Percentiles rank a stretch among this genome's conserved stretches.
phyloP scores from a whole-genome alignment of 805 yeast genomes.

The Kuraishia capsulata region DNA sequence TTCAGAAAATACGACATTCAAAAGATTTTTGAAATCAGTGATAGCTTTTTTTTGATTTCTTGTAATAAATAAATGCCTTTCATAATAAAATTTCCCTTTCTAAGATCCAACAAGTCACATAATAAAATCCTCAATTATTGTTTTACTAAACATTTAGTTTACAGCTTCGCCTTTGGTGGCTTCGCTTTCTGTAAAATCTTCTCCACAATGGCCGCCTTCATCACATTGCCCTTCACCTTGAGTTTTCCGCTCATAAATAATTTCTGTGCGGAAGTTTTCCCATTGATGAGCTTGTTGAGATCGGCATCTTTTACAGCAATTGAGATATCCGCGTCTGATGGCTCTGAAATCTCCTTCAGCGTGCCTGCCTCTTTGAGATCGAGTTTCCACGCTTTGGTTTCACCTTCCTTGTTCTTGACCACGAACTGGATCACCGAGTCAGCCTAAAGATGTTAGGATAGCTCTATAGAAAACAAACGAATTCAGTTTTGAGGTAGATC shows the following conservation, averaged over 20 bases:
- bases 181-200: slow-evolving; percentile 48
- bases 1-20: too few relatives aligned
- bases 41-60: too few relatives aligned
- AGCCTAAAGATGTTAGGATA: slow-evolving; percentile 26
- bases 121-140: too few relatives aligned
- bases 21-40: too few relatives aligned
- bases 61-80: too few relatives aligned
- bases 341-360: slow-evolving; percentile 23
- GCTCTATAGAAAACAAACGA: too few relatives aligned
- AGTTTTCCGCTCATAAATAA: slow-evolving; percentile 78
- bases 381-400: slow-evolving; percentile 54
- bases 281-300: slow-evolving; percentile 61
- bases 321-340: slow-evolving; percentile 52
- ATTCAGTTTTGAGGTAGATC: too few relatives aligned
- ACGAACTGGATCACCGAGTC: slow-evolving; percentile 59
- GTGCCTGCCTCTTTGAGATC: slow-evolving; percentile 57
- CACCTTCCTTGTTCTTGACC: slow-evolving; percentile 52
- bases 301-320: slow-evolving; percentile 59
- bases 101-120: too few relatives aligned
- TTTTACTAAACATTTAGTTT: too few relatives aligned
- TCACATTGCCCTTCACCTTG: slow-evolving; percentile 83
- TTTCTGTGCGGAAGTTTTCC: slow-evolving; percentile 79
- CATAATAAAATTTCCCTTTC: too few relatives aligned
- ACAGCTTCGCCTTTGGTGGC: slow-evolving; percentile 36
- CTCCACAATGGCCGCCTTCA: slow-evolving; percentile 80